phyloP scores from a whole-genome alignment of 805 yeast species.

The Nakazawaea molendinolei region DNA sequence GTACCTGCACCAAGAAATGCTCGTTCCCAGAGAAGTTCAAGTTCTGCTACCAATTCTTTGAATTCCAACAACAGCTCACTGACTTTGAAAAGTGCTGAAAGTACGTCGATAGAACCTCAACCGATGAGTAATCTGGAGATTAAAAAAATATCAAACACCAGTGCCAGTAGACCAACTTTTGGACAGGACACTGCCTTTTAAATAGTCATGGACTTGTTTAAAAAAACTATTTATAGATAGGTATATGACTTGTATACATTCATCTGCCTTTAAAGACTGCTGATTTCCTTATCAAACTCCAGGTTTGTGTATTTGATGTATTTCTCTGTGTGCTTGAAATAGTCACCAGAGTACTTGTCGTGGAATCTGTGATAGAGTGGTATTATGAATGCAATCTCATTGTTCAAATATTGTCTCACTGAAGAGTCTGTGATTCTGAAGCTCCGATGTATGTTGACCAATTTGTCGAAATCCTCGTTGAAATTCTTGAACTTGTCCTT shows the following conservation, averaged over 20 bases:
- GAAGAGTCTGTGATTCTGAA: slow-evolving; percentile 62
- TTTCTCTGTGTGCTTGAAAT: slow-evolving; percentile 63
- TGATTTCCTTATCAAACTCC: slow-evolving; percentile 28
- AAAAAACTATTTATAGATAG: background rate
- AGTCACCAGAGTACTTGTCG: slow-evolving; percentile 71
- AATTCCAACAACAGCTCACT: slow-evolving; percentile 4
- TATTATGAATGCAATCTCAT: slow-evolving; percentile 71
- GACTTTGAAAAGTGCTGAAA: slow-evolving; percentile 1
- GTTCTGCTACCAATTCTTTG: slow-evolving; percentile 3
- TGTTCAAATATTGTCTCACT: slow-evolving; percentile 54
- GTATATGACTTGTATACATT: slow-evolving; percentile 2
- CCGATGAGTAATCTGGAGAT: slow-evolving; percentile 1
- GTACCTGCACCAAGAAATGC: background rate
- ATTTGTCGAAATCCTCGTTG: slow-evolving; percentile 76
- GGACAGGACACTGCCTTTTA: slow-evolving; percentile 8
- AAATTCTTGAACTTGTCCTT: slow-evolving; percentile 82
- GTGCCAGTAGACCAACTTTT: slow-evolving; percentile 1
- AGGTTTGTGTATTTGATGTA: slow-evolving; percentile 45
- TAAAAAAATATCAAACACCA: slow-evolving; percentile 3
- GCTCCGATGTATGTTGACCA: slow-evolving; percentile 57
- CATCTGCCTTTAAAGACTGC: slow-evolving; percentile 26
- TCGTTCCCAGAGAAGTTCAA: background rate
- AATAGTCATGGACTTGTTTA: slow-evolving; percentile 9
- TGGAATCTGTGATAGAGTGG: slow-evolving; percentile 84
- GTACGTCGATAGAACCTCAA: background rate